Evolutionary conservation across 192 early-diverging fungal species (phyloP), one percentile per base, ranked within the genome.

Genomic region (Martensiomyces pterosporus): DNA sequence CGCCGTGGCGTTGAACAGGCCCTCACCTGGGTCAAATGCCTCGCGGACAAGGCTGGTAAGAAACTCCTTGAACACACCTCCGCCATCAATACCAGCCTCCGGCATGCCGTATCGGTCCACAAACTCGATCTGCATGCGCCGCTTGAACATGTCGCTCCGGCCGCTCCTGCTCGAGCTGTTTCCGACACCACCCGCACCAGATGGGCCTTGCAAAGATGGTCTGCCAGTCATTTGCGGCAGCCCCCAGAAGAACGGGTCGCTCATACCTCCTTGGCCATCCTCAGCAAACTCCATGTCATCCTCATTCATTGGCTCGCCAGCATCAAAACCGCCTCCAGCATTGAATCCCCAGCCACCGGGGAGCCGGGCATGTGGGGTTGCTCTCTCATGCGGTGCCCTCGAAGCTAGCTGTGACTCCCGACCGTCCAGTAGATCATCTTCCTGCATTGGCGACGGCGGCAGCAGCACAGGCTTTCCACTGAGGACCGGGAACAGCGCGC

Each of bases 61-160:
- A 52, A 98, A 98, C 67, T 98, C 95, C 38, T 98, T 98, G 60
- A 98, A 98, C 9, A 98, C 85, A 26, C 95, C 94, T 23, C 93
- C 92, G 39, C 95, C 95, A 60, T 98, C 95, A 51, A 98, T 89
- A 1, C 95, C 95, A 9, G 88, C 90, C 56, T 98, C 95, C 9
- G 59, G 63, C 24, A 92, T 65, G 0, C 92, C 92, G 49, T 86
- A 86, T 44, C 84, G 80, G 51, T 88, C 86, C 17, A 92, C 79
- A 78, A 98, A 96, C 4, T 79, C 73, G 41, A 98, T 94, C 19
- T 84, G 77, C 39, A 98, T 80, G 8, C 83, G 81, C 24, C 75
- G 74, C 66, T 92, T 93, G 34, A 97, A 72, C 57, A 19, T 79
- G 25, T 34, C 86, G 69, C 75, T 57, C 32, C 48, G 64, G 21